A percentile compares a stretch with the other conserved stretches of the same genome.
Evolutionary conservation across 1,139 yeast genomes (phyloP).

Genomic region (Pichia sp.): DNA sequence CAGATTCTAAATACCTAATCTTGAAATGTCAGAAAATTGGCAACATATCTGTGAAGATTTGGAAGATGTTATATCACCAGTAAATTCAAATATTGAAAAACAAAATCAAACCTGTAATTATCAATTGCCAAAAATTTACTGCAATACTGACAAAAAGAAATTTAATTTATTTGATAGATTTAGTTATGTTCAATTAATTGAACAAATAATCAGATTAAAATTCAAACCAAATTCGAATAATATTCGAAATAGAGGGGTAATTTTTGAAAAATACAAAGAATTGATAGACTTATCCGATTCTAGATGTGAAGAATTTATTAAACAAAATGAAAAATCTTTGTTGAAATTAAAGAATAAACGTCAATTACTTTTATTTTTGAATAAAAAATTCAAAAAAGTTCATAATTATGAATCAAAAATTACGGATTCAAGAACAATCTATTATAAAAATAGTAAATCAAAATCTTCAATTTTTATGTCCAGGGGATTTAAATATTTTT

Average conservation of each 20-base stretch:
- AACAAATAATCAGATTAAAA: neutral
- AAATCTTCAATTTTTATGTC: too few species aligned
- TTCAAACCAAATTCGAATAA: neutral
- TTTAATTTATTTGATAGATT: slow-evolving; percentile 4
- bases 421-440: too few species aligned
- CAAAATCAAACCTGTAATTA: neutral
- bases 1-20: too few species aligned
- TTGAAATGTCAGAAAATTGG: neutral
- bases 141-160: neutral
- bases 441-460: too few species aligned
- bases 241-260: neutral
- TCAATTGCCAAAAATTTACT: neutral
- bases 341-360: slow-evolving; percentile 12
- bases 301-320: slow-evolving; percentile 3
- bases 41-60: neutral
- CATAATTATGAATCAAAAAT: slow-evolving; percentile 4
- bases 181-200: slow-evolving; percentile 6
- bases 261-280: slow-evolving; percentile 5
- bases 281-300: slow-evolving; percentile 1
- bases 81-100: neutral
- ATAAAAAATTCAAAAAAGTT: neutral
- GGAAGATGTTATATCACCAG: neutral
- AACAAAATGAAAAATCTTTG: slow-evolving; percentile 1
- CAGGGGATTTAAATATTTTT: too few species aligned
- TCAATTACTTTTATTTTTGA: slow-evolving; percentile 13